Evolutionary conservation across 2,329 filamentous ascomycete species (phyloP), one percentile per base, ranked within the genome.

Genomic region (Periconia macrospinosa): DNA sequence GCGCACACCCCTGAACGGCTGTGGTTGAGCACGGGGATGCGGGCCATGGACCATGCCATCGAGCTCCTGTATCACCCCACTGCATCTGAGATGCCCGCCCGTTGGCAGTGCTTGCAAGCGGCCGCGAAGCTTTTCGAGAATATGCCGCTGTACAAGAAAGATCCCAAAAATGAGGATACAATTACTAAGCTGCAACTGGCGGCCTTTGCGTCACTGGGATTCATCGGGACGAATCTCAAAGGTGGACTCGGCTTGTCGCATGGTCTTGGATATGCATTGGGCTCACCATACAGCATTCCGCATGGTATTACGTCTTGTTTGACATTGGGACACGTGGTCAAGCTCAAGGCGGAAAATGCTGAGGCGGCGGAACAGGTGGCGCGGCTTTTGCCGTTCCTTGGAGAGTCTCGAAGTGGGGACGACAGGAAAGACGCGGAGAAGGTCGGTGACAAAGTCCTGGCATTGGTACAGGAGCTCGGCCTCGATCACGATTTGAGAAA

Each of bases 301-400:
- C 82, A 85, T 56, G 82, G 82, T 0, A 78, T 83, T 44, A 85
- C 82, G 0, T 79, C 75, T 1, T 83, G 81, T 59, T 61, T 85
- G 45, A 83, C 81, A 0, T 71, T 85, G 0, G 79, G 80, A 0
- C 78, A 80, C 50, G 82, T 84, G 0, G 76, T 83, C 3, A 81
- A 79, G 64, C 67, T 84, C 18, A 83, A 83, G 58, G 79, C 81
- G 0, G 57, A 70, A 43, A 76, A 77, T 6, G 65, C 68, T 1
- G 70, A 69, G 3, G 76, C 78, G 35, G 81, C 80, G 11, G 72
- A 69, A 52, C 77, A 80, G 60, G 60, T 82, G 42, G 75, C 76
- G 5, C 63, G 79, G 1, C 58, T 80, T 49, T 57, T 79, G 19
- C 77, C 77, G 1, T 78, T 77, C 44, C 68, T 81, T 20, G 75